Conservation (phyloP, 1,284 basidiomycete species). For the Abortiporus biennis region DNA sequence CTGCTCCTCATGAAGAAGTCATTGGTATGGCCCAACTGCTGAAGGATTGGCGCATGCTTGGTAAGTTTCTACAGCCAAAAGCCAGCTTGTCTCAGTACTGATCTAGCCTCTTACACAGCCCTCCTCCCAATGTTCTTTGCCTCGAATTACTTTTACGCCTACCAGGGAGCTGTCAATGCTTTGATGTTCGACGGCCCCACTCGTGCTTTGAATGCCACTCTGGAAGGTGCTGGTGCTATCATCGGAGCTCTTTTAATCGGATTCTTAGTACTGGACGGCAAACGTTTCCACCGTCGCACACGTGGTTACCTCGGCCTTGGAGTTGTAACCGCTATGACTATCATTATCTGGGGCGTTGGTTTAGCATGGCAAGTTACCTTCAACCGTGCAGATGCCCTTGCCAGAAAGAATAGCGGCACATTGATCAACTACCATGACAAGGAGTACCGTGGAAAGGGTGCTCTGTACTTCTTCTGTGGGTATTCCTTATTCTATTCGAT, state of each 20-base stretch:
- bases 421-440: constrained; percentile 29
- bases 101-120: constrained; percentile 12
- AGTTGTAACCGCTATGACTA: constrained; percentile 25
- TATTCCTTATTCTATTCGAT: constrained; percentile 11
- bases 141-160: constrained; percentile 36
- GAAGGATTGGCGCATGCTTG: constrained; percentile 34
- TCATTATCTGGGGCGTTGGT: constrained; percentile 31
- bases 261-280: constrained; percentile 31
- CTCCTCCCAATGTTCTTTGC: constrained; percentile 37
- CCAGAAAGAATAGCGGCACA: constrained; percentile 9
- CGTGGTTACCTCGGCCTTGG: constrained; percentile 35
- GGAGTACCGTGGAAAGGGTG: constrained; percentile 27
- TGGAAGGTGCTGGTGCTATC: constrained; percentile 35
- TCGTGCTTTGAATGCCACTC: constrained; percentile 34
- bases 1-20: constrained; percentile 28
- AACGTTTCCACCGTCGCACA: constrained; percentile 27
- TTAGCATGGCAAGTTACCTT: constrained; percentile 33
- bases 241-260: constrained; percentile 37
- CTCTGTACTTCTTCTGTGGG: constrained; percentile 35
- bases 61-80: constrained; percentile 9
- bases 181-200: constrained; percentile 33
- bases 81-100: no score
- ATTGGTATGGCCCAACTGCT: constrained; percentile 27
- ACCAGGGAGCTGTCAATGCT: constrained; percentile 33
- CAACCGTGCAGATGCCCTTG: constrained; percentile 17